Evolutionary conservation across 345 rosid species (phyloP).

Genomic region (Dimocarpus longan): DNA sequence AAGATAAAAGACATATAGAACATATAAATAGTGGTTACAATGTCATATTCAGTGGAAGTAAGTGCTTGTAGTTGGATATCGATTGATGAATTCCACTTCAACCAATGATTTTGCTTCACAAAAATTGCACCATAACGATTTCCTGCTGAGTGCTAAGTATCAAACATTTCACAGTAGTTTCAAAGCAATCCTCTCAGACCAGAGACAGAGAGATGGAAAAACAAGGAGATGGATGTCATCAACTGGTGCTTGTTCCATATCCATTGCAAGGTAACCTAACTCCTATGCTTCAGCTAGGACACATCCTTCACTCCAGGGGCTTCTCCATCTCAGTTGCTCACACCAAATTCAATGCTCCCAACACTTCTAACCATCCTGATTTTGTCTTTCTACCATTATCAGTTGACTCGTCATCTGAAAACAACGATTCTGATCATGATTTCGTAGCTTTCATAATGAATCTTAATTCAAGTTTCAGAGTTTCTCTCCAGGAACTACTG

Average conservation of each 20-base stretch:
- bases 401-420: not conserved
- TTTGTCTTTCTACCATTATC: constrained; percentile 36
- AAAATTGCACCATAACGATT: not conserved
- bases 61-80: no score
- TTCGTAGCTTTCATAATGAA: constrained; percentile 15
- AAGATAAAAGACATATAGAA: no score
- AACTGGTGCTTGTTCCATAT: constrained; percentile 51
- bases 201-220: constrained; percentile 9
- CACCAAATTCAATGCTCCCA: constrained; percentile 44
- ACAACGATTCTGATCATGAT: constrained; percentile 14
- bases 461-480: constrained; percentile 42
- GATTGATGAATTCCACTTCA: no score
- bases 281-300: constrained; percentile 73
- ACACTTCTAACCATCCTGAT: constrained; percentile 37
- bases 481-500: constrained; percentile 34
- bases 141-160: not conserved
- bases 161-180: not conserved
- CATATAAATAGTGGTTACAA: no score
- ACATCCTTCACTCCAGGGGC: constrained; percentile 54
- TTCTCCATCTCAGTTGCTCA: constrained; percentile 61
- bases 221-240: not conserved
- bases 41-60: no score
- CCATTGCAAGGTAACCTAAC: constrained; percentile 74
- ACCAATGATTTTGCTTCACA: no score
- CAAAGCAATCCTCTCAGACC: not conserved